Conservation (phyloP, 805 yeast species). For the Suhomyces faveliae region DNA sequence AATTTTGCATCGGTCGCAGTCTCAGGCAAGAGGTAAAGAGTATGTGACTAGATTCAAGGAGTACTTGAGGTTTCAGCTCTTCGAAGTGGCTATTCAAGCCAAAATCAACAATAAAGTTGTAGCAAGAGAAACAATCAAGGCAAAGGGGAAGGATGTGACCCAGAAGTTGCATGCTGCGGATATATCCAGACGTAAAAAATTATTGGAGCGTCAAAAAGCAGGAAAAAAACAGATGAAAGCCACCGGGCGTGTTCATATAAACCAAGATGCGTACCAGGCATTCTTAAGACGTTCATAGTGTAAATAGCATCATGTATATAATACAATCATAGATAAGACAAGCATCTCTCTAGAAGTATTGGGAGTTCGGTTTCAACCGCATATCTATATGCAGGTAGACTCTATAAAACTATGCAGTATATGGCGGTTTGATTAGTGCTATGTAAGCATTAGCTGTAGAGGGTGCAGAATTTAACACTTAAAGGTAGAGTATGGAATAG, state of each 20-base stretch:
- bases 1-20: slow-evolving; percentile 81
- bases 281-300: slow-evolving; percentile 44
- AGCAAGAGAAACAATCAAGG: slow-evolving; percentile 92
- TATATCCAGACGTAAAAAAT: slow-evolving; percentile 82
- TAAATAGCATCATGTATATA: slow-evolving; percentile 4
- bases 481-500: too few species aligned
- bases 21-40: slow-evolving; percentile 68
- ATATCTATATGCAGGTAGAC: too few species aligned
- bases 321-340: slow-evolving; percentile 3
- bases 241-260: slow-evolving; percentile 73
- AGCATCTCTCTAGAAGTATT: too few species aligned
- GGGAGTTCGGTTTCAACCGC: too few species aligned
- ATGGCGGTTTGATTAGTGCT: too few species aligned
- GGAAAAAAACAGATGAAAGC: slow-evolving; percentile 86
- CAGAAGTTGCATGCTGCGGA: slow-evolving; percentile 94
- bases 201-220: slow-evolving; percentile 84
- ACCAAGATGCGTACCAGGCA: slow-evolving; percentile 86
- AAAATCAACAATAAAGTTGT: slow-evolving; percentile 73
- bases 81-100: slow-evolving; percentile 92
- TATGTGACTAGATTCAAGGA: slow-evolving; percentile 83
- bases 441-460: too few species aligned
- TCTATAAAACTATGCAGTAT: too few species aligned
- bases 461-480: too few species aligned
- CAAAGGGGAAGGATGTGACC: slow-evolving; percentile 91
- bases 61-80: slow-evolving; percentile 76